phyloP scores from a whole-genome alignment of 169 alveolate species.

The Cryptosporidium meleagridis region DNA sequence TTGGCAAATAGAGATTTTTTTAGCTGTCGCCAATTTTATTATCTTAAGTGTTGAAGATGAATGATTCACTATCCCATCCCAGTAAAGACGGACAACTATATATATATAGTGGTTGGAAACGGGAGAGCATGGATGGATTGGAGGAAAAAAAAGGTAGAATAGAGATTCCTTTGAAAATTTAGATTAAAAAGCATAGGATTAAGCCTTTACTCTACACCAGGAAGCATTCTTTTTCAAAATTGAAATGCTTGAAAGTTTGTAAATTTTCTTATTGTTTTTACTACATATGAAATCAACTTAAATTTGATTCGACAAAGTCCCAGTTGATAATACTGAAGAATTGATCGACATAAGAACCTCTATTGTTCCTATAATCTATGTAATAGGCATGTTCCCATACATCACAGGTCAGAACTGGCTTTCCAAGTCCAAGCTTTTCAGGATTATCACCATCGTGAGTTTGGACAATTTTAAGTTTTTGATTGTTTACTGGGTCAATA shows the following conservation, averaged over 20 bases:
- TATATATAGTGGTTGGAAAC: background rate
- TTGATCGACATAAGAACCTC: constrained; percentile 89
- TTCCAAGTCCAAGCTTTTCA: constrained; percentile 85
- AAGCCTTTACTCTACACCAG: background rate
- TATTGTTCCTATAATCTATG: constrained; percentile 91
- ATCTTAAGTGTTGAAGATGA: too few relatives aligned
- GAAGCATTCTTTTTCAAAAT: background rate
- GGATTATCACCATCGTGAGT: constrained; percentile 93
- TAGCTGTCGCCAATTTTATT: too few relatives aligned
- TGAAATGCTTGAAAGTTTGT: background rate
- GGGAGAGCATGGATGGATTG: background rate
- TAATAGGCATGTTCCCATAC: constrained; percentile 98
- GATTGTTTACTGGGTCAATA: constrained; percentile 85
- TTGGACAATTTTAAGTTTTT: constrained; percentile 88
- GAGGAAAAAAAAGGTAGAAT: too few relatives aligned
- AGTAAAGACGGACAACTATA: too few relatives aligned
- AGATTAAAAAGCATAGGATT: background rate
- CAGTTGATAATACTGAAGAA: constrained; percentile 95
- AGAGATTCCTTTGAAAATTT: background rate
- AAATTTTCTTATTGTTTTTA: background rate
- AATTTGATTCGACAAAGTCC: constrained; percentile 83
- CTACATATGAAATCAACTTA: constrained; percentile 21
- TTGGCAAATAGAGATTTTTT: too few relatives aligned
- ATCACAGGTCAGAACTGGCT: constrained; percentile 92
- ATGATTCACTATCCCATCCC: too few relatives aligned